phyloP scores from a whole-genome alignment of 768 basidiomycete genomes.

The Vishniacozyma victoriae region DNA sequence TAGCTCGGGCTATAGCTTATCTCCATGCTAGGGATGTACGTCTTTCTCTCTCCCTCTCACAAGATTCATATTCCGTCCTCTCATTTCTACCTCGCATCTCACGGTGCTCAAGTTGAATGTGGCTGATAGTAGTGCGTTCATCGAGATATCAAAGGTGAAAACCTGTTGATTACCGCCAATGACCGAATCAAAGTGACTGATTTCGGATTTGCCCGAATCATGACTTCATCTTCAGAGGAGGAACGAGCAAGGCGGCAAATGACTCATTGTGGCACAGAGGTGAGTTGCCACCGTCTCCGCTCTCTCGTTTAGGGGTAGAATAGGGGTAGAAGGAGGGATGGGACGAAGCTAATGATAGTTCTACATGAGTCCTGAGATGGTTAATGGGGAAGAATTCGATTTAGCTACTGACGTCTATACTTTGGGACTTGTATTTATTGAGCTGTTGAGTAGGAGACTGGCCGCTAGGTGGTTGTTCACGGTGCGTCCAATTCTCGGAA shows the following conservation, averaged over 20 bases:
- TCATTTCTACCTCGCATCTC: too few species aligned
- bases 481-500: too few species aligned
- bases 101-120: neutral
- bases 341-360: constrained; percentile 53
- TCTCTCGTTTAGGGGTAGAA: neutral
- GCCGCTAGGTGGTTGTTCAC: too few species aligned
- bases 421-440: constrained; percentile 68
- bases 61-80: too few species aligned
- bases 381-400: constrained; percentile 84
- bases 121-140: constrained; percentile 51
- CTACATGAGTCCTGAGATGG: constrained; percentile 96
- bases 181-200: constrained; percentile 97
- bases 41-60: too few species aligned
- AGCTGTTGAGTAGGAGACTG: constrained; percentile 76
- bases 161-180: constrained; percentile 88
- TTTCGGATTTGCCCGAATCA: constrained; percentile 94
- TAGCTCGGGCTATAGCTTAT: constrained; percentile 90
- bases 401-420: constrained; percentile 93
- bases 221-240: constrained; percentile 85
- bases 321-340: too few species aligned
- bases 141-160: constrained; percentile 90
- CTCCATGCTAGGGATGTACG: constrained; percentile 76
- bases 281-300: constrained; percentile 17
- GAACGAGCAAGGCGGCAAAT: constrained; percentile 47
- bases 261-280: constrained; percentile 49